Percentiles rank a stretch among this genome's conserved stretches.
These are phyloP conservation scores for Backusella liffmaniae DNA, from an alignment of 192 early-diverging fungal species.

Conservation along the genomic window DNA sequence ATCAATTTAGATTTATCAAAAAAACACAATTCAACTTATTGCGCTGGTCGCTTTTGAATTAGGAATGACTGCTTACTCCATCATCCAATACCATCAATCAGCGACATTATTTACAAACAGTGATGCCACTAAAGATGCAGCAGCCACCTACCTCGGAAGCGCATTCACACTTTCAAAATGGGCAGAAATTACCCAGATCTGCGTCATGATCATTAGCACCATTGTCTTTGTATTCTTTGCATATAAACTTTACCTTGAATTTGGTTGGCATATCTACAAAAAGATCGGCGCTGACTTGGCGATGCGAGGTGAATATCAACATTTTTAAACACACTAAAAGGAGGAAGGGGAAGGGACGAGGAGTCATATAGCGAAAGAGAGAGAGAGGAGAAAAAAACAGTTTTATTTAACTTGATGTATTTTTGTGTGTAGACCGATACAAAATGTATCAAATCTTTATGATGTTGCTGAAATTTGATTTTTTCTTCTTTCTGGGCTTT, in stretches of 20 bases:
- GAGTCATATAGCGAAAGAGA: neutral
- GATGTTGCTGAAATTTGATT: conserved; percentile 78
- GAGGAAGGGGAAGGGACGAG: neutral
- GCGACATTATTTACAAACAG: conserved; percentile 26
- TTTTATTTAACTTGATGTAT: neutral
- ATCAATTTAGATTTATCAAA: conserved; percentile 67
- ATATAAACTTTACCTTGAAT: conserved; percentile 74
- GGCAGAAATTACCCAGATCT: conserved; percentile 57
- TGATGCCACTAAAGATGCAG: neutral
- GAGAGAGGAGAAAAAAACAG: neutral
- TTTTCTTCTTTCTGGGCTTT: conserved; percentile 78
- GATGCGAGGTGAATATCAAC: conserved; percentile 54
- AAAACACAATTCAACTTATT: conserved; percentile 93
- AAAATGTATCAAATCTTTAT: conserved; percentile 79
- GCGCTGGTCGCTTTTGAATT: conserved; percentile 69
- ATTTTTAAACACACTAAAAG: neutral
- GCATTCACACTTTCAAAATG: conserved; percentile 26
- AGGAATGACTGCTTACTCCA: conserved; percentile 62
- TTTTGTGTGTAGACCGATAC: conserved; percentile 53
- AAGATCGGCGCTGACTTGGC: conserved; percentile 79
- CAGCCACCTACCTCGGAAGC: conserved; percentile 15
- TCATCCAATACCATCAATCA: conserved; percentile 64
- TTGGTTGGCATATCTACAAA: conserved; percentile 83
- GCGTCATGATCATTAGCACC: conserved; percentile 51
- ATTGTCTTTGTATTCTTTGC: conserved; percentile 49